Base-by-base conservation (phyloP, 164 flowering plant genomes). In the Malania oleifera region DNA sequence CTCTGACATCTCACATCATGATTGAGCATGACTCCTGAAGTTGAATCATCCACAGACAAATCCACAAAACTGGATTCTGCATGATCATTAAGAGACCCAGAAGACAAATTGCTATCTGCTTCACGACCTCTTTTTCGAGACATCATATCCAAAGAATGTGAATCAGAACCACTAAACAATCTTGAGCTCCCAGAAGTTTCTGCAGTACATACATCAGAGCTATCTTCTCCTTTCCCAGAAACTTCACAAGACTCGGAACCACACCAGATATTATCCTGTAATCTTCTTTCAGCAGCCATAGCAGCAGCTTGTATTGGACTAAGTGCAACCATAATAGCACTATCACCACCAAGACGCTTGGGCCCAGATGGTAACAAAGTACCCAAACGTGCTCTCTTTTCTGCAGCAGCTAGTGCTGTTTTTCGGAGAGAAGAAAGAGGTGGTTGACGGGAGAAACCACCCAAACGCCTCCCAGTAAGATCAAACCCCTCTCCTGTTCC, bases 231-330 rank as follows among this genome's bases (percentile, higher is more conserved):
- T 53, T 62, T 80, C 39, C 13, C 69, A 50, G 59, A 49, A 31
- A 37, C 65, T 66, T 67, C 86, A 60, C 55, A 60, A 37, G 76
- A 69, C 34, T 69, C 75, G 53, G 89, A 82, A 44, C 82, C 99
- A 76, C 99, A 90, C 99, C 99, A 88, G 39, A 88, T 68, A 26
- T 95, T 92, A 81, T 95, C 96, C 59, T 77, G 93, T 40, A 85
- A 53, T 71, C 99, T 78, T 73, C 97, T 81, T 67, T 91, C 97
- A 31, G 99, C 99, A 70, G 99, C 99, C 99, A 95, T 91, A 54
- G 96, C 99, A 67, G 99, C 99, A 66, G 99, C 99, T 78, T 95
- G 95, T 12, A 82, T 68, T 41, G 99, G 99, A 76, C 82, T 88
- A n/a, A 95, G 89, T 58, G 91, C 84, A 56, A 12, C 68, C 97